A percentile compares a stretch with the other conserved stretches of the same genome.
Conservation (phyloP, 306 rosid species). For the Ziziphus jujuba region DNA sequence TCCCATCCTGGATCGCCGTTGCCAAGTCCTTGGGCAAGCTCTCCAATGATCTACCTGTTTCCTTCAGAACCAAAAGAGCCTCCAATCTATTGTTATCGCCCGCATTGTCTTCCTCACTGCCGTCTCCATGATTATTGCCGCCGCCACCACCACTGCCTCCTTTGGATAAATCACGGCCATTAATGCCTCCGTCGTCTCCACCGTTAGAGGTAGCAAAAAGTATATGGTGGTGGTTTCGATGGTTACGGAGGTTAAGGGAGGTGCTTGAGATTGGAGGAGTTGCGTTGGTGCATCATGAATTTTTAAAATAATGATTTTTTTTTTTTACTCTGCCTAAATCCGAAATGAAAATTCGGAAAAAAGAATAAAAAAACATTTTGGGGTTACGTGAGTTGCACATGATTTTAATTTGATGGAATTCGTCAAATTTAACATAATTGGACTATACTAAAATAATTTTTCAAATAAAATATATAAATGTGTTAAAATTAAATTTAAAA, state of each 20-base stretch:
- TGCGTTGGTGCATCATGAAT: no score
- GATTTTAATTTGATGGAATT: no score
- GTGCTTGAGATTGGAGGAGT: conserved; percentile 8
- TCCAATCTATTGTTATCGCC: conserved; percentile 42
- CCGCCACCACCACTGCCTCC: conserved; percentile 33
- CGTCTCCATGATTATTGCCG: conserved; percentile 20
- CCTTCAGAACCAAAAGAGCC: conserved; percentile 61
- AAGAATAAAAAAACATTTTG: no score
- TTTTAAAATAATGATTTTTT: no score
- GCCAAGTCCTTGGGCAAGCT: conserved; percentile 74
- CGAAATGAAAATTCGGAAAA: no score
- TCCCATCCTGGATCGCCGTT: conserved; percentile 68
- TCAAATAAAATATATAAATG: no score
- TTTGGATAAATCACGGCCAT: conserved; percentile 6
- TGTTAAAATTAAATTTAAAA: no score
- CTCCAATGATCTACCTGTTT: conserved; percentile 68
- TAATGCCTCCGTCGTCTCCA: conserved; percentile 16
- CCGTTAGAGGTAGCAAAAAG: conserved; percentile 22
- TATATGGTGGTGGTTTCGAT: conserved; percentile 21
- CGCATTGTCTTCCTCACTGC: conserved; percentile 36
- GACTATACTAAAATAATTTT: no score
- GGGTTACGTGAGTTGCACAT: no score
- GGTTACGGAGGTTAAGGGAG: conserved; percentile 22
- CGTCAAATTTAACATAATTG: no score
- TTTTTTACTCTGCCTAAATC: no score